Base-by-base conservation (phyloP, 225 moss, liverwort and hornwort species). In the Ulota crispa region DNA sequence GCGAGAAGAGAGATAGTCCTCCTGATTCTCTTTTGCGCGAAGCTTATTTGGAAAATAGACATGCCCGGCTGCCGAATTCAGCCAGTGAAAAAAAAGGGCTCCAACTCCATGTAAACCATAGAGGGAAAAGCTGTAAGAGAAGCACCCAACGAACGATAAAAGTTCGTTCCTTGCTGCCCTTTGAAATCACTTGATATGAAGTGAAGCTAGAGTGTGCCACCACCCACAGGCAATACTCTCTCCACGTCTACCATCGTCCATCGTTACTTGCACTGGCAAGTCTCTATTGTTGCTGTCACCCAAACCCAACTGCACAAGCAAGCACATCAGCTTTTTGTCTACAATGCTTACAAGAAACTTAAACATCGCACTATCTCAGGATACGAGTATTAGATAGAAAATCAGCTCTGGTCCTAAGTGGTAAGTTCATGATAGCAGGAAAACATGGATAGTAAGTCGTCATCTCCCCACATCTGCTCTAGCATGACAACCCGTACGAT, bases 141-240 rank as follows among this genome's bases (percentile, higher is more conserved):
- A 41, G 68, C 53, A 47, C 47, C 73, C 34, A 24, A 67, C n/a
- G 32, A 42, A 34, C 54, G 54, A 26, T 24, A 60, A 26, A 41
- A 41, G 19, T 41, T 39, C 56, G 28, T 16, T 45, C 24, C 52
- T 52, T 72, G 63, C 30, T 79, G 55, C 19, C 12, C 18, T 43
- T 55, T 18, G 56, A 53, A 54, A 67, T 88, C 80, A 90, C 80
- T 84, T 89, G 70, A 76, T 66, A 56, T 64, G 80, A 42, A 97
- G 92, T 37, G 93, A 82, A 77, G 93, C 97, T 64, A 98, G 86
- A 50, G 97, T 95, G 77, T 98, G 97, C 97, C 97, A 98, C 95
- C 97, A 98, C 15, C 97, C 97, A 79, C 97, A 98, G 20, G 92
- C 95, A 84, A 98, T 65, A 67, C 91, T 92, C 64, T 78, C 93